Conservation (phyloP, 257 asterid species). For the Solanum gracilifrons region DNA sequence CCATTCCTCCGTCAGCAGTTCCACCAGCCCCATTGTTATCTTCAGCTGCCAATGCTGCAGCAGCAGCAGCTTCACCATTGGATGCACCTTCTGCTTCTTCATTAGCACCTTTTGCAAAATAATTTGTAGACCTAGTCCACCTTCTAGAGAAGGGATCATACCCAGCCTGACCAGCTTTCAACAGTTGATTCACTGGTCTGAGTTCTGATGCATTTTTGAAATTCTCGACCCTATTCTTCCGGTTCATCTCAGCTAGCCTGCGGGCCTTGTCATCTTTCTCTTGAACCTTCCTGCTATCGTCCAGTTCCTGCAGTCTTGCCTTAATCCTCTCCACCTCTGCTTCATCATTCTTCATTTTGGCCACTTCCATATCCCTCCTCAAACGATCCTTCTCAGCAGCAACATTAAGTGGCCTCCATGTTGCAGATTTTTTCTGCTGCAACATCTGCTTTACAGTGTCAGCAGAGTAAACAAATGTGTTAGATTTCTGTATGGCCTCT, state of each 20-base stretch:
- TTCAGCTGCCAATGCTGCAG: constrained; percentile 16
- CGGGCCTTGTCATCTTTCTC: constrained; percentile 68
- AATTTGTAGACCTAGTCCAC: constrained; percentile 91
- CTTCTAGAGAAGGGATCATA: constrained; percentile 95
- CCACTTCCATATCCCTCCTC: constrained; percentile 80
- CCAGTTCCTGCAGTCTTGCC: constrained; percentile 59
- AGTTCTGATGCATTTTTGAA: constrained; percentile 78
- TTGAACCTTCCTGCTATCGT: constrained; percentile 45
- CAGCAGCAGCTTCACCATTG: constrained; percentile 27
- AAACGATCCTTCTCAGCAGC: constrained; percentile 96
- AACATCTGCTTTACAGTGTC: constrained; percentile 95
- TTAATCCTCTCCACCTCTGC: constrained; percentile 65
- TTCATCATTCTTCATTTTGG: constrained; percentile 58
- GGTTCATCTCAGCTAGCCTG: constrained; percentile 86
- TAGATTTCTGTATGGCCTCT: constrained; percentile 66
- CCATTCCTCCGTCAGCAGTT: constrained; percentile 33
- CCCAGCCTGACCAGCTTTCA: constrained; percentile 85
- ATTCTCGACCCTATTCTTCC: constrained; percentile 76
- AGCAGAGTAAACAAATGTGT: constrained; percentile 75
- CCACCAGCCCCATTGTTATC: constrained; percentile 15
- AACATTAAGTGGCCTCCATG: constrained; percentile 74
- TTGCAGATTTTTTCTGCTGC: constrained; percentile 95
- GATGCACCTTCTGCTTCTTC: constrained; percentile 29
- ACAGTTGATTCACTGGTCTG: constrained; percentile 38
- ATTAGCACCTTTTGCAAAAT: constrained; percentile 35